Conservation (phyloP, 768 basidiomycete species). For the Boletus barrowsii region DNA sequence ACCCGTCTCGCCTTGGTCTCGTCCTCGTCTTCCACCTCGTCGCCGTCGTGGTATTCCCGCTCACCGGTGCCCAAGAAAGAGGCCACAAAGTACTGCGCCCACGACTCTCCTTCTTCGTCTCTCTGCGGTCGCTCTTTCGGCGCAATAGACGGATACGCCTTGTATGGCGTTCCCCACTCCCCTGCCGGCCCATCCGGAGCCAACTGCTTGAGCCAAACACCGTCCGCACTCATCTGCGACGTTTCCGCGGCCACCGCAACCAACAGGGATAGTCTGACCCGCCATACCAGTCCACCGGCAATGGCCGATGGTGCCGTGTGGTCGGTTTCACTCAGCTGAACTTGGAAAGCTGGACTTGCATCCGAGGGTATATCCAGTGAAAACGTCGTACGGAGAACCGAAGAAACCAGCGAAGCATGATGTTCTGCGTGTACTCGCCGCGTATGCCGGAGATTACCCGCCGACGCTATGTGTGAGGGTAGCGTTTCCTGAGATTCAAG, state of each 20-base stretch:
- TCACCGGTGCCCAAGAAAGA: slow-evolving; percentile 40
- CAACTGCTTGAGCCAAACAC: slow-evolving; percentile 52
- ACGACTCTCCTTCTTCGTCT: slow-evolving; percentile 17
- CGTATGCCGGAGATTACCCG: slow-evolving; percentile 49
- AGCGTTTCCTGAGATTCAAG: slow-evolving; percentile 87
- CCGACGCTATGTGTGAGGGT: slow-evolving; percentile 55
- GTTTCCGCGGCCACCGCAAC: slow-evolving; percentile 62
- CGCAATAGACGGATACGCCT: slow-evolving; percentile 52
- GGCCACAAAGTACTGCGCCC: slow-evolving; percentile 43
- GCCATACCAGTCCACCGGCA: slow-evolving; percentile 86
- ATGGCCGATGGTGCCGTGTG: slow-evolving; percentile 12
- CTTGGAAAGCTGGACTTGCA: slow-evolving; percentile 81
- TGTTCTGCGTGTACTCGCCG: slow-evolving; percentile 84
- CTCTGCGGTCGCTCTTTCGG: slow-evolving; percentile 48
- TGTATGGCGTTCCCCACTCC: slow-evolving; percentile 72
- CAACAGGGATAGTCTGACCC: slow-evolving; percentile 80
- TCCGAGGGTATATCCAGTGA: slow-evolving; percentile 91
- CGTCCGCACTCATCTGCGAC: slow-evolving; percentile 45
- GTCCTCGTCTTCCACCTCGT: slow-evolving; percentile 25
- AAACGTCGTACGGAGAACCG: slow-evolving; percentile 78
- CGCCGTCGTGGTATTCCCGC: slow-evolving; percentile 58
- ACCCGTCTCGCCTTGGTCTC: too few relatives aligned
- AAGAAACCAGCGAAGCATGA: slow-evolving; percentile 69
- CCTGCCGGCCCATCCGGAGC: slow-evolving; percentile 57
- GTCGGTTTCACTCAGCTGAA: slow-evolving; percentile 45